Conservation (phyloP, 106 monocot species). For the Alisma plantagoaquatica region DNA sequence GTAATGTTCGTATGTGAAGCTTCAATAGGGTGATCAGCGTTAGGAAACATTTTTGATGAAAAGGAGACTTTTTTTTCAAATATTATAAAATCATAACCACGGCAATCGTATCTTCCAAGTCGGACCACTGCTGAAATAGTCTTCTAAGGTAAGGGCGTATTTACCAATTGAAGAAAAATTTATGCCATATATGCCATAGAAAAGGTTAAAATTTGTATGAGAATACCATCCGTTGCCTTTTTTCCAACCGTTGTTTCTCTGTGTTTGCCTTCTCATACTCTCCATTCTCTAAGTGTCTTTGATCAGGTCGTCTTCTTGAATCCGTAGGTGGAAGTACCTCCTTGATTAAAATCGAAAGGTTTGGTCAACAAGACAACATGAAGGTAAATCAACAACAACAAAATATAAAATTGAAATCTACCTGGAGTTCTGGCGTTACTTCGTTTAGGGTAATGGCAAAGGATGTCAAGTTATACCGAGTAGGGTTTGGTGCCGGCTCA, state of each 20-base stretch:
- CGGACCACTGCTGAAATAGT: no score
- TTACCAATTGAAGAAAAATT: constrained; percentile 10
- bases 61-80: constrained; percentile 56
- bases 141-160: no score
- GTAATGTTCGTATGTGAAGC: no score
- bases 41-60: not conserved
- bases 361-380: constrained; percentile 7
- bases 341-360: constrained; percentile 32
- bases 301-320: constrained; percentile 76
- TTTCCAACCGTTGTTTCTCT: constrained; percentile 64
- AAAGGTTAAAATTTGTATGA: constrained; percentile 16
- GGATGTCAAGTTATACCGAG: constrained; percentile 56
- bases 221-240: constrained; percentile 68
- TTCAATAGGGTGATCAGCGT: no score
- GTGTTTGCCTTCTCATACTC: constrained; percentile 61
- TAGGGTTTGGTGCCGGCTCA: constrained; percentile 40
- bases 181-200: constrained; percentile 1
- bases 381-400: not conserved
- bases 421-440: constrained; percentile 49
- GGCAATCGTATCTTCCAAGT: no score
- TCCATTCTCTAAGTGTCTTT: constrained; percentile 67
- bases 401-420: constrained; percentile 13
- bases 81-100: constrained; percentile 21
- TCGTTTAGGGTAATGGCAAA: constrained; percentile 76
- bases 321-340: constrained; percentile 86